A percentile compares a stretch with the other conserved stretches of the same genome.
Conservation (phyloP, 23 red algal species). For the Rhodosorus marinus region DNA sequence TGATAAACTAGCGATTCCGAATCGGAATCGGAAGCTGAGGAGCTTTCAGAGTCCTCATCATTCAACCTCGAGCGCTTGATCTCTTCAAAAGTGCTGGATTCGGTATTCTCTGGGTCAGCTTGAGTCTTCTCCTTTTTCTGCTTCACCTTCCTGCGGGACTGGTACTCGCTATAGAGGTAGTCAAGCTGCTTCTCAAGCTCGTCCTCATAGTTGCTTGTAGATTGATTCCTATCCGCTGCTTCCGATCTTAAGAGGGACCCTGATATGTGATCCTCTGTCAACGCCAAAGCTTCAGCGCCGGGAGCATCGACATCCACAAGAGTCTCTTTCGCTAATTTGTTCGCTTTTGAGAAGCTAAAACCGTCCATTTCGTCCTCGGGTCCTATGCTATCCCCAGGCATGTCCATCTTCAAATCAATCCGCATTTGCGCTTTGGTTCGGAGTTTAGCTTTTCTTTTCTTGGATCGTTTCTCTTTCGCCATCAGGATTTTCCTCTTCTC, state of each 20-base stretch:
- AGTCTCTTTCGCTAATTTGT: neutral
- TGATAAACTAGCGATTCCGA: too few relatives aligned
- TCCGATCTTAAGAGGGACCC: too few relatives aligned
- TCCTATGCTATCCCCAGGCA: slow-evolving; percentile 17
- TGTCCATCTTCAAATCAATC: slow-evolving; percentile 56
- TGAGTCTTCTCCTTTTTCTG: neutral
- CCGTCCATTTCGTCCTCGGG: slow-evolving; percentile 4
- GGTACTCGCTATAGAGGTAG: slow-evolving; percentile 1
- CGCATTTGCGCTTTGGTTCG: slow-evolving; percentile 21
- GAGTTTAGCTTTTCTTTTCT: slow-evolving; percentile 21
- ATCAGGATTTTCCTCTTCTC: neutral
- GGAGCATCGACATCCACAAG: neutral
- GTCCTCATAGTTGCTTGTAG: slow-evolving; percentile 2
- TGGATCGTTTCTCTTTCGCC: slow-evolving; percentile 43
- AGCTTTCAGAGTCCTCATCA: too few relatives aligned
- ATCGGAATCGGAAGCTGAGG: too few relatives aligned
- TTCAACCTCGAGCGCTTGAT: too few relatives aligned
- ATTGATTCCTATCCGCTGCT: neutral
- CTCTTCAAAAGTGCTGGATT: too few relatives aligned
- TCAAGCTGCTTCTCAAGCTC: slow-evolving; percentile 1
- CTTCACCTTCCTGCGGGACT: neutral
- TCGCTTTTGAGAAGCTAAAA: slow-evolving; percentile 23
- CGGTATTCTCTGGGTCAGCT: too few relatives aligned
- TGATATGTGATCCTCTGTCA: too few relatives aligned
- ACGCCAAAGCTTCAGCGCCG: too few relatives aligned